phyloP scores from a whole-genome alignment of 495 filamentous ascomycete species.

The Neurospora sp. region DNA sequence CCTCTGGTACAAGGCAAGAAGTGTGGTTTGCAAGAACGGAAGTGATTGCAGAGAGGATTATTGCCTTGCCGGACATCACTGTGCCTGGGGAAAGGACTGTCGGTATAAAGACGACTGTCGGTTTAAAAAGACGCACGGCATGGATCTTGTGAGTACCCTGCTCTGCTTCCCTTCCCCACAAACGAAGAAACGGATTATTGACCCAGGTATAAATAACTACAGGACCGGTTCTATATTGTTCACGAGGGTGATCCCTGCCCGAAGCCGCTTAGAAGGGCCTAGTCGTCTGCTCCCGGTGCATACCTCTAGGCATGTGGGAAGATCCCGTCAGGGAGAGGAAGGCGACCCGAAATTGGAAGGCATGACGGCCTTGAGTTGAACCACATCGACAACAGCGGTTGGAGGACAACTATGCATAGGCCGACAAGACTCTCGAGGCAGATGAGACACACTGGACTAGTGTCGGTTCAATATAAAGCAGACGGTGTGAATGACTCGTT shows the following conservation, averaged over 20 bases:
- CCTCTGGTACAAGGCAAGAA: constrained; percentile 17
- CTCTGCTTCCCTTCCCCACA: not conserved
- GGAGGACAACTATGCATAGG: not conserved
- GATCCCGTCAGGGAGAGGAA: not conserved
- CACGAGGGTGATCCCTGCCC: not conserved
- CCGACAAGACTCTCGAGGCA: not conserved
- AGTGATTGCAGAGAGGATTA: constrained; percentile 14
- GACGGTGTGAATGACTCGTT: not conserved
- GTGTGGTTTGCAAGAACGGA: constrained; percentile 11
- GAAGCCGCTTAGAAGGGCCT: not conserved
- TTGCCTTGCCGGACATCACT: constrained; percentile 28
- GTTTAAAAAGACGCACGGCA: constrained; percentile 19
- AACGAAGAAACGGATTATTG: not conserved
- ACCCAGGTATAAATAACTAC: not conserved
- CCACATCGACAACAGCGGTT: not conserved
- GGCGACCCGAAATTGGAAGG: not conserved
- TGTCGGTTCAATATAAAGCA: not conserved
- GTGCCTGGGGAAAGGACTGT: constrained; percentile 13
- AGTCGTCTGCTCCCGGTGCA: not conserved
- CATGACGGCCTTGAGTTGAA: not conserved
- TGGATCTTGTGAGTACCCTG: constrained; percentile 22
- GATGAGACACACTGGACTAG: not conserved
- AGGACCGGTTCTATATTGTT: not conserved
- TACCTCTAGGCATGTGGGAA: not conserved
- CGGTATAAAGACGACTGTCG: constrained; percentile 16